Evolutionary conservation across 176 grass and related monocot species (phyloP).

Genomic region (Eragrostis curvula): DNA sequence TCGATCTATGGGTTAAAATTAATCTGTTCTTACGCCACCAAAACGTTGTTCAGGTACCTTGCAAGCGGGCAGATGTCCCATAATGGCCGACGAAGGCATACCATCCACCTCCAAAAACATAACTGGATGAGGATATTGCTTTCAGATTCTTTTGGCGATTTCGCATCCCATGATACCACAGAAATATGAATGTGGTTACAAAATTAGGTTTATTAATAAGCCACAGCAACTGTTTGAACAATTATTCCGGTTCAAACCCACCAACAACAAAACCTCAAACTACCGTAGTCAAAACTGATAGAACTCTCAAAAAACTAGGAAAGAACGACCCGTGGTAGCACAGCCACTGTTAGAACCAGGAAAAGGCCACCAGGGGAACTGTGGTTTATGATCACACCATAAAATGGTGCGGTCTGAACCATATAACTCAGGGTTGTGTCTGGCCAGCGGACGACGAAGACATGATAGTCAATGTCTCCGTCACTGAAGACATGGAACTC

Average conservation of each 20-base stretch:
- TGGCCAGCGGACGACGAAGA: slow-evolving; percentile 64
- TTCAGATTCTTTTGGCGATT: background rate
- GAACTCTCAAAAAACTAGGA: slow-evolving; percentile 28
- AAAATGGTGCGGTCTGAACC: background rate
- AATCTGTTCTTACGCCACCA: no score
- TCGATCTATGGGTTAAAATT: no score
- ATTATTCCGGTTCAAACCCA: slow-evolving; percentile 45
- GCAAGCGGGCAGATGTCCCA: no score
- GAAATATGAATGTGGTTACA: slow-evolving; percentile 3
- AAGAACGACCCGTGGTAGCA: slow-evolving; percentile 6
- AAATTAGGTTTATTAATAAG: slow-evolving; percentile 45
- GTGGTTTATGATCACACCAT: background rate
- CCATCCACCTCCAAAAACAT: no score
- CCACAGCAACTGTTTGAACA: slow-evolving; percentile 31
- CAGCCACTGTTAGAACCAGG: slow-evolving; percentile 14
- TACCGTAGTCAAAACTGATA: slow-evolving; percentile 38
- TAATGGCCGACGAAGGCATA: no score
- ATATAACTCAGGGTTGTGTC: slow-evolving; percentile 39
- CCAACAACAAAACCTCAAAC: background rate
- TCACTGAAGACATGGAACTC: slow-evolving; percentile 88
- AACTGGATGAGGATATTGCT: background rate
- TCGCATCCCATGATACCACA: background rate
- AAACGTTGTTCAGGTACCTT: no score
- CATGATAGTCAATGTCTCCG: slow-evolving; percentile 79
- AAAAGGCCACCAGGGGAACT: slow-evolving; percentile 14